Conservation (phyloP, 768 basidiomycete species). For the Dentipellis fragilis region DNA sequence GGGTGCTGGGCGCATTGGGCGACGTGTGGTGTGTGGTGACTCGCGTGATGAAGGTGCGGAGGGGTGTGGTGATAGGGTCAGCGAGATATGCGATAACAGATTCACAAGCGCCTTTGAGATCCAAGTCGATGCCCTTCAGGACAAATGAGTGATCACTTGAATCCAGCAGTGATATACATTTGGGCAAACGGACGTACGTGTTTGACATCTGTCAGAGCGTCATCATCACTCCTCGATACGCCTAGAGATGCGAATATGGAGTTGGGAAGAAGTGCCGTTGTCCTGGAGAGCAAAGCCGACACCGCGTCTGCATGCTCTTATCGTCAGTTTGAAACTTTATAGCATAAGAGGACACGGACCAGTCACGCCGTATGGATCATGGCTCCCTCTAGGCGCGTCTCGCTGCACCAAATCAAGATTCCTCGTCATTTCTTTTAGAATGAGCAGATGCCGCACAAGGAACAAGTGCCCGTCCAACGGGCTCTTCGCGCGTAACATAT, state of each 20-base stretch:
- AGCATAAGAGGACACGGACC: slow-evolving; percentile 27
- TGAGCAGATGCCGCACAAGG: slow-evolving; percentile 80
- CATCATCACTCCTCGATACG: slow-evolving; percentile 52
- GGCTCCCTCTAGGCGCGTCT: slow-evolving; percentile 30
- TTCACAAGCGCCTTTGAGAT: slow-evolving; percentile 79
- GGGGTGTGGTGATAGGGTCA: slow-evolving; percentile 42
- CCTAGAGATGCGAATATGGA: slow-evolving; percentile 63
- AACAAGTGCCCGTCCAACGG: slow-evolving; percentile 74
- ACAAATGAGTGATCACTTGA: background rate
- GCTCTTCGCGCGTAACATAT: slow-evolving; percentile 46
- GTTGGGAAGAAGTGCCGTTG: slow-evolving; percentile 54
- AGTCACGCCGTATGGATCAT: slow-evolving; percentile 44
- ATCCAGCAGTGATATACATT: background rate
- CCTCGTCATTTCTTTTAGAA: slow-evolving; percentile 83
- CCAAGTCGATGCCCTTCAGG: slow-evolving; percentile 73
- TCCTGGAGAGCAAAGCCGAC: slow-evolving; percentile 49
- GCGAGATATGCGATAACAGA: slow-evolving; percentile 63
- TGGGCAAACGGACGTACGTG: slow-evolving; percentile 34
- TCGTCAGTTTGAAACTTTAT: background rate
- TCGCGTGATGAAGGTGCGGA: slow-evolving; percentile 55
- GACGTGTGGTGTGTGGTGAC: slow-evolving; percentile 24
- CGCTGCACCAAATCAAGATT: slow-evolving; percentile 56
- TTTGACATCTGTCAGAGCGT: slow-evolving; percentile 54
- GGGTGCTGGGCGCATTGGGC: slow-evolving; percentile 10
- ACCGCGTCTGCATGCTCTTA: slow-evolving; percentile 33